A percentile compares a stretch with the other conserved stretches of the same genome.
These are phyloP conservation scores for Cymbomonas tetramitiformis DNA, from an alignment of 139 green algal genomes.

Conservation along the genomic window DNA sequence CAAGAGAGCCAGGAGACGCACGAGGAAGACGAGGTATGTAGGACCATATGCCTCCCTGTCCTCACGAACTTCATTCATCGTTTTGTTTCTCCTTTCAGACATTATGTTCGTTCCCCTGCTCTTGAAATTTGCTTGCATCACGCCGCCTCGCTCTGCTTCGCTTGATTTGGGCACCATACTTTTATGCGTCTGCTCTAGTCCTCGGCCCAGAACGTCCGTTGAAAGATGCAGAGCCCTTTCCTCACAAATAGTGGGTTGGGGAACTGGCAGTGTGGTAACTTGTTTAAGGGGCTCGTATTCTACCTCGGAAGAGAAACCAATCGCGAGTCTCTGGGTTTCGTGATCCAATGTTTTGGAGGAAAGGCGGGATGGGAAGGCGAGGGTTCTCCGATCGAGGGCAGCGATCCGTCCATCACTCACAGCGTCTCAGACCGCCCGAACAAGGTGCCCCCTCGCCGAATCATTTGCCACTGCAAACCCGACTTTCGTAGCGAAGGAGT, in stretches of 20 bases:
- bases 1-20: conserved; percentile 9
- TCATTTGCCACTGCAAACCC: neutral
- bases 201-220: too few relatives aligned
- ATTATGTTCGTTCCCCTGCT: too few relatives aligned
- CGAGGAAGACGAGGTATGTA: too few relatives aligned
- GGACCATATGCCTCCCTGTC: too few relatives aligned
- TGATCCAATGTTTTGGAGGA: conserved; percentile 84
- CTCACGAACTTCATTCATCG: too few relatives aligned
- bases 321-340: conserved; percentile 73
- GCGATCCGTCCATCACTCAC: conserved; percentile 75
- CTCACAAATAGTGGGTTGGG: neutral
- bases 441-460: neutral
- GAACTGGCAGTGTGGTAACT: conserved; percentile 38
- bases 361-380: conserved; percentile 73
- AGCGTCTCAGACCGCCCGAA: conserved; percentile 37
- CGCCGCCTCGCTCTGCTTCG: too few relatives aligned
- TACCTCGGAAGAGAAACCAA: conserved; percentile 75
- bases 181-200: too few relatives aligned
- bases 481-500: too few relatives aligned
- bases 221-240: too few relatives aligned
- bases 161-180: too few relatives aligned
- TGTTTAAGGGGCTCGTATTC: conserved; percentile 84
- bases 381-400: conserved; percentile 48
- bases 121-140: too few relatives aligned
- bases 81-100: too few relatives aligned